Evolutionary conservation across 768 basidiomycete genomes (phyloP).

Genomic region (Mycena olivaceomarginata): DNA sequence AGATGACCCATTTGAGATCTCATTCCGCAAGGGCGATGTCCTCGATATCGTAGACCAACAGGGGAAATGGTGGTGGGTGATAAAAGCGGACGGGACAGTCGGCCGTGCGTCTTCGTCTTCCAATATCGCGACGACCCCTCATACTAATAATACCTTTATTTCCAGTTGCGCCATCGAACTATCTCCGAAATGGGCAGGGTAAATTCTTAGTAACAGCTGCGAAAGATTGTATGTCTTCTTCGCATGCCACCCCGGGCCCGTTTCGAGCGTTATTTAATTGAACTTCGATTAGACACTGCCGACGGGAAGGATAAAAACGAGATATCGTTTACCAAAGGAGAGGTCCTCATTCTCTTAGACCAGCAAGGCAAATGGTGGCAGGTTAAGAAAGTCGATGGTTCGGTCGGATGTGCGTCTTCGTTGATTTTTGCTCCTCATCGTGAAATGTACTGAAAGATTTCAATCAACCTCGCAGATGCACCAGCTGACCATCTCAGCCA

Average conservation of each 20-base stretch:
- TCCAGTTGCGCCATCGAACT: conserved; percentile 7
- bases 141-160: neutral
- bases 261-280: neutral
- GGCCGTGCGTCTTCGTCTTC: neutral
- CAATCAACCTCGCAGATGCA: neutral
- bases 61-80: conserved; percentile 14
- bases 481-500: neutral
- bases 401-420: neutral
- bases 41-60: conserved; percentile 19
- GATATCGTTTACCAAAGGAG: conserved; percentile 6
- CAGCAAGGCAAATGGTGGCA: conserved; percentile 24
- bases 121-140: neutral
- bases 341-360: neutral
- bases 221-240: conserved; percentile 11
- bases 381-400: neutral
- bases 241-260: conserved; percentile 6
- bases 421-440: neutral
- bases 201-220: neutral
- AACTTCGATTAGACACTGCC: neutral
- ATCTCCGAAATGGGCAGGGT: conserved; percentile 8
- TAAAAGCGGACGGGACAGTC: conserved; percentile 12
- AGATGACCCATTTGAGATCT: conserved; percentile 12
- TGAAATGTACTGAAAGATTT: neutral
- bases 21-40: conserved; percentile 7
- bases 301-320: neutral